A percentile compares a stretch with the other conserved stretches of the same genome.
Conservation (phyloP, 1,139 yeast genomes). For the Yarrowia galli region DNA sequence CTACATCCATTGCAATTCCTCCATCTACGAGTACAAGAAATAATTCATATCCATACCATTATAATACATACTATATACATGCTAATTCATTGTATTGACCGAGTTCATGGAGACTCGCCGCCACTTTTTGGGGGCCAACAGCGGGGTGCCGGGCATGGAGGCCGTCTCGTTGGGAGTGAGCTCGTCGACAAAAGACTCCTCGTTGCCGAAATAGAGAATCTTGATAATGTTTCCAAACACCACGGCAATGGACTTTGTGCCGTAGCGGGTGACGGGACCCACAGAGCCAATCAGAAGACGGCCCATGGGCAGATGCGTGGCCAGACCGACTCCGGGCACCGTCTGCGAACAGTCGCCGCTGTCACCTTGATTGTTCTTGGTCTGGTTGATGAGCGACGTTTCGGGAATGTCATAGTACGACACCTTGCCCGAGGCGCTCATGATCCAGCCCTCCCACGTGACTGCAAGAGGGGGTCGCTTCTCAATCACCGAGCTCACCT, state of each 20-base stretch:
- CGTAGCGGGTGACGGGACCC: conserved; percentile 69
- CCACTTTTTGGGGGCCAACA: conserved; percentile 36
- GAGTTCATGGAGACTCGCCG: conserved; percentile 38
- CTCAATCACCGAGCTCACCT: conserved; percentile 40
- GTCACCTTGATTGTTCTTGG: conserved; percentile 31
- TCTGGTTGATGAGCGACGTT: conserved; percentile 45
- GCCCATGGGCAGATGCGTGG: conserved; percentile 39
- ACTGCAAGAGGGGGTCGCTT: conserved; percentile 45
- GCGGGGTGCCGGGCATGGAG: conserved; percentile 37
- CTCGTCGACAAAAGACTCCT: conserved; percentile 49
- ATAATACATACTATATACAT: conserved; percentile 38
- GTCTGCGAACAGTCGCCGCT: conserved; percentile 25
- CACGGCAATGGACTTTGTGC: conserved; percentile 77
- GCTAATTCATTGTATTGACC: conserved; percentile 36
- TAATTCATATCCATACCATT: conserved; percentile 26
- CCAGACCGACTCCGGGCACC: conserved; percentile 39
- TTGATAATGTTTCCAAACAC: conserved; percentile 76
- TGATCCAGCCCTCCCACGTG: conserved; percentile 83
- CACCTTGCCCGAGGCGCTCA: conserved; percentile 68
- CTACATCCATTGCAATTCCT: too few relatives aligned
- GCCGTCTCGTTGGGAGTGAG: conserved; percentile 38
- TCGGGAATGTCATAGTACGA: conserved; percentile 68
- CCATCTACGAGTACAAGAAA: too few relatives aligned
- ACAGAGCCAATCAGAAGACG: conserved; percentile 57
- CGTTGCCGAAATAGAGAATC: conserved; percentile 73